Conservation (phyloP, 2,329 filamentous ascomycete species). For the Monilinia laxa region DNA sequence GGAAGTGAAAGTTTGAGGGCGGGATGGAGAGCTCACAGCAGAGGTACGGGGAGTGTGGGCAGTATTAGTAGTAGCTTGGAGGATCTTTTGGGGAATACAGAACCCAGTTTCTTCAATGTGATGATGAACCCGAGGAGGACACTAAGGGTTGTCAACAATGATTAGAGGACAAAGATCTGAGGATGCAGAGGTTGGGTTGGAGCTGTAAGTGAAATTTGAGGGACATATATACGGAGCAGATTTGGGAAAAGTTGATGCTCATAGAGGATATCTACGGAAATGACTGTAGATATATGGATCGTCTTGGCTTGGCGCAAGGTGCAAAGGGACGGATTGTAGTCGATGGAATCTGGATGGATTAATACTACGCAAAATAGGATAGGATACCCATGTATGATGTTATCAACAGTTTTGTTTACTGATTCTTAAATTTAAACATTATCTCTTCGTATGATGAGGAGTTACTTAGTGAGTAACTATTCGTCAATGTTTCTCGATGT, state of each 20-base stretch:
- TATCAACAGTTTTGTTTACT: background rate
- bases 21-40: constrained; percentile 36
- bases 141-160: constrained; percentile 63
- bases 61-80: constrained; percentile 47
- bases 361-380: background rate
- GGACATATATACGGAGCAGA: background rate
- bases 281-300: background rate
- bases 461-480: background rate
- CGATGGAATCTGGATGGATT: background rate
- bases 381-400: background rate
- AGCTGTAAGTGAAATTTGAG: background rate
- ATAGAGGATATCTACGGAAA: background rate
- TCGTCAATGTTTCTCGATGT: too few species aligned
- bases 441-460: background rate
- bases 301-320: background rate
- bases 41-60: constrained; percentile 22
- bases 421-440: background rate
- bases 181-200: background rate
- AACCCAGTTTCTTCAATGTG: constrained; percentile 71
- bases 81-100: constrained; percentile 59
- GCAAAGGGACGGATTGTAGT: background rate
- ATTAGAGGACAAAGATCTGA: constrained; percentile 27
- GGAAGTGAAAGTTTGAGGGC: constrained; percentile 32
- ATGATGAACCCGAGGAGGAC: constrained; percentile 67
- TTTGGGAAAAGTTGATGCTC: background rate